Percentiles rank a stretch among this genome's conserved stretches.
These are phyloP conservation scores for Trichoderma reesei DNA, from an alignment of 495 filamentous ascomycete species.

Conservation along the genomic window DNA sequence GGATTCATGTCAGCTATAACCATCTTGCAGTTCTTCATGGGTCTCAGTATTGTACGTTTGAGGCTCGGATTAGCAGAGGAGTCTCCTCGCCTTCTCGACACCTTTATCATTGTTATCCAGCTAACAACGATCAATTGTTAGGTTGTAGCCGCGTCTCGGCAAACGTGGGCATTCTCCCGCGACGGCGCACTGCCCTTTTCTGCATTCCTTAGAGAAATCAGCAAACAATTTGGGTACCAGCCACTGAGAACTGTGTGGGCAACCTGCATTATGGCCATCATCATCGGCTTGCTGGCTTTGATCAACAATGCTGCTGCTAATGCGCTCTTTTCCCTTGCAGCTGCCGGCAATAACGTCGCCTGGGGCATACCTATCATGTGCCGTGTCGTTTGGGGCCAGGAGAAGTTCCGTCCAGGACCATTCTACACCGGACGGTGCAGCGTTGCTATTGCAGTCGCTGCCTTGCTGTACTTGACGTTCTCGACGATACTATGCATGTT, in stretches of 20 bases:
- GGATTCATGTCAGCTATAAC: constrained; percentile 49
- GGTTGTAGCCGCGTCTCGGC: constrained; percentile 45
- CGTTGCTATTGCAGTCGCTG: constrained; percentile 42
- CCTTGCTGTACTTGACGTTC: constrained; percentile 46
- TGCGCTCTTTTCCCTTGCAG: constrained; percentile 53
- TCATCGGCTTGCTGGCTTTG: constrained; percentile 50
- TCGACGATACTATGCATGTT: constrained; percentile 51
- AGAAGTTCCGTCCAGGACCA: constrained; percentile 53
- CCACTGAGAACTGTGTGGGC: constrained; percentile 55
- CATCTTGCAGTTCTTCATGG: constrained; percentile 47
- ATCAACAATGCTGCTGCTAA: constrained; percentile 49
- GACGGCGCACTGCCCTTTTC: constrained; percentile 45
- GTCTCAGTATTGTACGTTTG: constrained; percentile 29
- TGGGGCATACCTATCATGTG: constrained; percentile 56
- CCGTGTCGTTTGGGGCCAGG: constrained; percentile 51
- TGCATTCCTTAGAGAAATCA: constrained; percentile 47
- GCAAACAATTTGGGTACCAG: constrained; percentile 47
- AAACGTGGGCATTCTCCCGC: constrained; percentile 52
- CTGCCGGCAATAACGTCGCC: constrained; percentile 52
- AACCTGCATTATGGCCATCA: constrained; percentile 37
- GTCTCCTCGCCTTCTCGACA: neutral
- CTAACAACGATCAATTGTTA: neutral
- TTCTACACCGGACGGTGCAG: constrained; percentile 49
- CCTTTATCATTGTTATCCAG: neutral
- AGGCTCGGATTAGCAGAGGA: neutral